A percentile compares a stretch with the other conserved stretches of the same genome.
Conservation (phyloP, 192 early-diverging fungal species). For the Allomyces macrogynus region DNA sequence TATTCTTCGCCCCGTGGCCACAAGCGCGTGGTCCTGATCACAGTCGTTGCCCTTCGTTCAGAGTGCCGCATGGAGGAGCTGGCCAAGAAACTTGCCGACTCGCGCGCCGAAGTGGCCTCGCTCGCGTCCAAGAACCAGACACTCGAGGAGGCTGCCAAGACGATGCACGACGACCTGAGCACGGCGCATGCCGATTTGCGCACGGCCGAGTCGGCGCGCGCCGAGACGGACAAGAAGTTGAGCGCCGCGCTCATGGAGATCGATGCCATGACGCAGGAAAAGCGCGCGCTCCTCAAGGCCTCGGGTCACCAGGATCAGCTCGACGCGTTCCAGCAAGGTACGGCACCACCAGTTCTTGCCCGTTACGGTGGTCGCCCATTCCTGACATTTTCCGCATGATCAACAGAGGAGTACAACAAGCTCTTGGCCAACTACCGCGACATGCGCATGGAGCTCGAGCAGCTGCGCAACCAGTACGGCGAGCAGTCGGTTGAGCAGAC, state of each 20-base stretch:
- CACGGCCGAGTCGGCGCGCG: background rate
- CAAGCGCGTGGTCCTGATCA: background rate
- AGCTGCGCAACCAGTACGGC: background rate
- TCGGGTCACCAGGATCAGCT: background rate
- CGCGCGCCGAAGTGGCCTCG: background rate
- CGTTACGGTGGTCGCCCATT: background rate
- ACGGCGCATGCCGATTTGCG: background rate
- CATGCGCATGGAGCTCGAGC: background rate
- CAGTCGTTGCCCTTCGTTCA: background rate
- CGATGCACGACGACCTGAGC: background rate
- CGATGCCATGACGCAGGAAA: background rate
- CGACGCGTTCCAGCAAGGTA: background rate
- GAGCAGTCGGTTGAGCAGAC: background rate
- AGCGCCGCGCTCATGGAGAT: background rate
- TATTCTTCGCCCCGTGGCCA: background rate
- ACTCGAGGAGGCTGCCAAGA: background rate
- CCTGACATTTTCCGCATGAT: background rate
- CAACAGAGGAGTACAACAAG: background rate
- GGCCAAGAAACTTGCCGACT: background rate
- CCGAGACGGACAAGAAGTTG: background rate
- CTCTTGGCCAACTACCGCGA: background rate
- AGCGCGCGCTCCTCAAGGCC: background rate
- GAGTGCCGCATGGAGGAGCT: background rate
- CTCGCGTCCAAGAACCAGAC: background rate
- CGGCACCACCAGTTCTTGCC: background rate